phyloP scores from a whole-genome alignment of 2,329 filamentous ascomycete species.

The Colletotrichum shisoi region DNA sequence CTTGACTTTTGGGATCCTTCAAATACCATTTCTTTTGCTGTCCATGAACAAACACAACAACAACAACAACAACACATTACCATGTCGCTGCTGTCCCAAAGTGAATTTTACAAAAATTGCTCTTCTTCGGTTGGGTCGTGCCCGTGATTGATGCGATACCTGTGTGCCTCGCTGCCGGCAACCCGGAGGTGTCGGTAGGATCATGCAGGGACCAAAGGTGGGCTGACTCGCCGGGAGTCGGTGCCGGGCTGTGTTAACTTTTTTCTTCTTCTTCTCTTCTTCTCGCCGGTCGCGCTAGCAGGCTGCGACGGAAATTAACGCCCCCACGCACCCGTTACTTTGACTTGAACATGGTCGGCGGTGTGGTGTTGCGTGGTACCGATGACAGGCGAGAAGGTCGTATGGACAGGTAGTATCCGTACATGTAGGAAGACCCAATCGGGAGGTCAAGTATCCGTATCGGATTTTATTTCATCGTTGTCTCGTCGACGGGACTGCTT shows the following conservation, averaged over 20 bases:
- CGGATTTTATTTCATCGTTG: no score
- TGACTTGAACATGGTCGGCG: neutral
- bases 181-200: neutral
- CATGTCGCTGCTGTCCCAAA: neutral
- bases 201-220: conserved; percentile 13
- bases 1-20: conserved; percentile 38
- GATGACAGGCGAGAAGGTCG: no score
- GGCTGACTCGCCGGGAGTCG: conserved; percentile 8
- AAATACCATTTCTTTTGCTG: conserved; percentile 38
- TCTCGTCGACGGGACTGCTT: no score
- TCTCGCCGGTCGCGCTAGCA: conserved; percentile 1
- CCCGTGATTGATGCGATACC: neutral
- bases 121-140: neutral
- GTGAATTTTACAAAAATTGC: neutral
- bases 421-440: no score
- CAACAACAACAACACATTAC: neutral
- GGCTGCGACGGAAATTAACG: conserved; percentile 4
- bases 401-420: no score
- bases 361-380: no score
- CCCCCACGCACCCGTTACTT: conserved; percentile 4
- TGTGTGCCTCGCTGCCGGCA: neutral
- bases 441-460: no score
- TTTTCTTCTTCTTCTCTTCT: neutral
- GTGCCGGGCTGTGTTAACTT: no score
- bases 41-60: conserved; percentile 8